Evolutionary conservation across 139 green algal species (phyloP), one percentile per base, ranked within the genome.

Genomic region (Chlamydomonas urium): DNA sequence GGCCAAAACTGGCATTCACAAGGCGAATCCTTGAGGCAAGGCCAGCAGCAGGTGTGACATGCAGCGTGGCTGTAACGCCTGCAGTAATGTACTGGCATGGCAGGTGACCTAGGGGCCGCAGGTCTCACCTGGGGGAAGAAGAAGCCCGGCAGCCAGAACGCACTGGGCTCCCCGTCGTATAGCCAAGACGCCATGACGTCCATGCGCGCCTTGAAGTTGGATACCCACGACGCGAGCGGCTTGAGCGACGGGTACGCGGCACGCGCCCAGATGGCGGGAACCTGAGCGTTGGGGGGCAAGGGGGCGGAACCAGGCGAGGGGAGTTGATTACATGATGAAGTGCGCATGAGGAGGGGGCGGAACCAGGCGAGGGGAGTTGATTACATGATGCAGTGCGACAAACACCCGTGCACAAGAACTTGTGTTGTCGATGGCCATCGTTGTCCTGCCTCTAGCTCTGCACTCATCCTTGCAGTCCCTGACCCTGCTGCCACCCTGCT

Each of bases 141-240:
- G 69, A 96, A 88, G 23, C 83, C 83, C 17, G 89, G 81, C 50
- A 96, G 80, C 91, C 89, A 94, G 82, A 92, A 94, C 28, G 66
- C 74, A 0, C 66, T 59, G n/a, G 91, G 91, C 59, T 85, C 50
- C 38, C 91, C 87, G 14, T 81, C 69, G 0, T 66, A 72, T 17
- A 96, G 75, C 91, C 90, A 95, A 6, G 57, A 34, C 28, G 34
- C 37, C 70, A 96, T 84, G 81, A 88, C 88, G 3, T 36, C 73
- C 45, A 91, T 84, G 4, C 91, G 76, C 33, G 59, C 31, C 1
- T 65, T 66, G 34, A 91, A 90, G 82, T 96, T 89, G 1, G 24
- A 35, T 38, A 93, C 77, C 90, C 90, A 96, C 23, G 59, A 38
- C 36, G 70, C 86, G 19, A 96, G 80, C 2, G 88, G 83, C 79